These are phyloP conservation scores for Nicotiana attenuata DNA, from an alignment of 257 asterid genomes.

Conservation along the genomic window DNA sequence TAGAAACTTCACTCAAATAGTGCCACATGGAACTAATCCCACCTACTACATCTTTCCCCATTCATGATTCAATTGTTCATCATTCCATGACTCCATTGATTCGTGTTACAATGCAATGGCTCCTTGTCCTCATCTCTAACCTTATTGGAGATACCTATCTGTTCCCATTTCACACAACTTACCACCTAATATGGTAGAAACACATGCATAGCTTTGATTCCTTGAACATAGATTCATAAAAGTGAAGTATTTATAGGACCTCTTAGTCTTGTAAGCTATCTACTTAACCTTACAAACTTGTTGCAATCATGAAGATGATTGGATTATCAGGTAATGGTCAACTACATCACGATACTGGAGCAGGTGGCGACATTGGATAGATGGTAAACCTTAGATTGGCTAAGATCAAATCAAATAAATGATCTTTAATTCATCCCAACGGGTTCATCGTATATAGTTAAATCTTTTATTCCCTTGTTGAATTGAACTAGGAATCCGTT, in stretches of 20 bases:
- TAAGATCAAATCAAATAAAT: neutral
- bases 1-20: constrained; percentile 1
- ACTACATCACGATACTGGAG: neutral
- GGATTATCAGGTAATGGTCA: neutral
- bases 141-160: neutral
- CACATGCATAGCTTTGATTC: neutral
- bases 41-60: neutral
- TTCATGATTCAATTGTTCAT: neutral
- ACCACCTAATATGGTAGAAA: neutral
- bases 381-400: neutral
- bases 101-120: neutral
- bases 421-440: too few species aligned
- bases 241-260: neutral
- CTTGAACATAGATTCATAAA: neutral
- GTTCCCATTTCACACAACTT: neutral
- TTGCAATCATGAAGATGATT: neutral
- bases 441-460: too few species aligned
- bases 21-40: neutral
- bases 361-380: neutral
- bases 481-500: too few species aligned
- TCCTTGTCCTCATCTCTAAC: neutral
- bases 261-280: neutral
- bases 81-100: neutral
- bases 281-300: neutral
- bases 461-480: too few species aligned